These are phyloP conservation scores for Parathielavia hyrcaniae DNA, from an alignment of 495 filamentous ascomycete species.

Conservation along the genomic window DNA sequence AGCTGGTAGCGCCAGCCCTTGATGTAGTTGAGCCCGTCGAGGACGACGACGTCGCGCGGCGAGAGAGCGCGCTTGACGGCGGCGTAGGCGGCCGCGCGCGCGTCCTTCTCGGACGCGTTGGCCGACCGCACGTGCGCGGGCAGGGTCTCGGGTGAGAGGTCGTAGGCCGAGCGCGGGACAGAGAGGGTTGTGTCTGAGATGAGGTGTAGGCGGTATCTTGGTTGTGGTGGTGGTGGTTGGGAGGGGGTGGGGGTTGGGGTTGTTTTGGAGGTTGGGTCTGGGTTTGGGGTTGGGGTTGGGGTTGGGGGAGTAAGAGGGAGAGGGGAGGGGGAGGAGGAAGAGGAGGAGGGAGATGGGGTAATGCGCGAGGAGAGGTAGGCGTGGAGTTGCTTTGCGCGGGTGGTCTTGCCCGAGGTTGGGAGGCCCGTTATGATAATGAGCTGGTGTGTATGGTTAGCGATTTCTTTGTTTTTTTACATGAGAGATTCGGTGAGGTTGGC, in stretches of 20 bases:
- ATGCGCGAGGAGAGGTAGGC: conserved; percentile 56
- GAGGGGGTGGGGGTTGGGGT: conserved; percentile 27
- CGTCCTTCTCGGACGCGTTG: conserved; percentile 76
- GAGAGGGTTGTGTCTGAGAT: conserved; percentile 63
- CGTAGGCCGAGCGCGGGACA: conserved; percentile 58
- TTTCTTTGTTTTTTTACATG: too few relatives aligned
- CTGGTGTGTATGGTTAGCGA: conserved; percentile 43
- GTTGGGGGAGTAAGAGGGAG: conserved; percentile 19
- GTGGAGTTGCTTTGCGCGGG: conserved; percentile 74
- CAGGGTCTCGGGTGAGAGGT: conserved; percentile 42
- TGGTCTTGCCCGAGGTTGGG: conserved; percentile 87
- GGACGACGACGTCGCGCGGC: conserved; percentile 75
- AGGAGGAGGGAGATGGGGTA: conserved; percentile 21
- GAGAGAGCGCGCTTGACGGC: conserved; percentile 78
- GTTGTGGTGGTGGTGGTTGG: too few relatives aligned
- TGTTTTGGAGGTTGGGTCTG: conserved; percentile 11
- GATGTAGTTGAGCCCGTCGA: conserved; percentile 93
- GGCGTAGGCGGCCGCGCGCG: conserved; percentile 76
- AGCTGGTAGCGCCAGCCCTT: conserved; percentile 97
- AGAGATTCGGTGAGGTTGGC: background rate
- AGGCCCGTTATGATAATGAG: conserved; percentile 90
- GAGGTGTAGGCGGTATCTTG: conserved; percentile 54
- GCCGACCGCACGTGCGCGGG: conserved; percentile 47
- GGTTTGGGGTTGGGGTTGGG: background rate
- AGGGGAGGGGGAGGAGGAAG: background rate